Conservation (phyloP, 2,329 filamentous ascomycete genomes). For the Septoria petroselini region DNA sequence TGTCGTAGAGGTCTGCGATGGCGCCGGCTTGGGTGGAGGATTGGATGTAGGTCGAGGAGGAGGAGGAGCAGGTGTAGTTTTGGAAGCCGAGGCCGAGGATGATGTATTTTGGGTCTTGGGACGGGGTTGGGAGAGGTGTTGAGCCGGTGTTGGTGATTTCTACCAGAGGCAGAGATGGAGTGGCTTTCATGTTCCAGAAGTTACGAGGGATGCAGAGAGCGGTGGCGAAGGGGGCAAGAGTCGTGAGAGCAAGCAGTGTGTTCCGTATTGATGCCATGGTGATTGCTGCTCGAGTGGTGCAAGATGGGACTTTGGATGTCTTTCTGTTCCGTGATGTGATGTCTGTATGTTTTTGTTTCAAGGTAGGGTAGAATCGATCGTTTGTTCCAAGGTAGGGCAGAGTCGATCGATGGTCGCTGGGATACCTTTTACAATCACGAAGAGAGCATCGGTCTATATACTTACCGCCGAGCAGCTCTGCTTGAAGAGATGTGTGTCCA, state of each 20-base stretch:
- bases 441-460: constrained; percentile 13
- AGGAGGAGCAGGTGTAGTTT: constrained; percentile 61
- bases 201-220: constrained; percentile 5
- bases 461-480: constrained; percentile 7
- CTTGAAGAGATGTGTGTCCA: background rate
- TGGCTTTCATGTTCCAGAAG: background rate
- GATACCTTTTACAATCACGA: constrained; percentile 7
- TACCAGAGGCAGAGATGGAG: constrained; percentile 19
- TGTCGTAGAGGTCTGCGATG: constrained; percentile 47
- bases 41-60: constrained; percentile 28
- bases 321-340: background rate
- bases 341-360: background rate
- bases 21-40: constrained; percentile 42
- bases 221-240: constrained; percentile 14
- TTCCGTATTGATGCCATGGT: constrained; percentile 19
- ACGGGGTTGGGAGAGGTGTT: constrained; percentile 22
- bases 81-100: constrained; percentile 64
- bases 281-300: background rate
- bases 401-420: constrained; percentile 3
- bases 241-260: constrained; percentile 17
- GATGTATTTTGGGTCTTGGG: constrained; percentile 42
- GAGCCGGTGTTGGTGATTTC: constrained; percentile 22
- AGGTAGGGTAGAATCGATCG: background rate
- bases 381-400: background rate
- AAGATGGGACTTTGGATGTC: background rate